Evolutionary conservation across 116 monocot genomes (phyloP), one percentile per base, ranked within the genome.

Genomic region (Thalassia testudinum): DNA sequence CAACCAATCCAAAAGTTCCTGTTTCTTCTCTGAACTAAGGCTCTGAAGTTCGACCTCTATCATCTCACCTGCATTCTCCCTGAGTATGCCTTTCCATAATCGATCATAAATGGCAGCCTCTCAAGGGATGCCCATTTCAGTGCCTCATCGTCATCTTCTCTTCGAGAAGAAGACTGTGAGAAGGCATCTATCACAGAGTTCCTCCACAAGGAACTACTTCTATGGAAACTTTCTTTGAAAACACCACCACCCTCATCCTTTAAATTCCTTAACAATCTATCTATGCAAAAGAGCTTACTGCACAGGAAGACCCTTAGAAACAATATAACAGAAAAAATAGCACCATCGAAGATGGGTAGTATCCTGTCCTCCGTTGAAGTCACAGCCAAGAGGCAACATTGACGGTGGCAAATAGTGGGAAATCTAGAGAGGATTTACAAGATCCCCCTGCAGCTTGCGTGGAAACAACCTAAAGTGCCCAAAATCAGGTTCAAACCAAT

Each of bases 121-220:
- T 82, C 77, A 1, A 76, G 54, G 1, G 81, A 76, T 7, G 81
- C 81, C 76, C 81, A 82, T 28, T 62, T 68, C 44, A 82, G 43
- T 1, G 73, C 72, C 56, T 82, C 78, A 34, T 77, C 82, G 34
- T 83, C 82, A 29, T 83, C 74, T 37, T 74, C 78, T 24, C 59
- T 66, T 60, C 59, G 34, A 34, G 30, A 34, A 34, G 30, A 34
- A 15, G 74, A 67, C 25, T 57, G 23, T 20, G 71, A 70, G 52
- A 79, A 79, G 21, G 61, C 62, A 22, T 73, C 70, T 26, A 26
- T 65, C n/a, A 14, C 42, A 23, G 40, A 25, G 40, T 43, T 42
- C 58, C 40, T 42, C 47, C 44, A 34, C 6, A 34, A 10, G 6
- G 30, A 59, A 1, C 24, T 28, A 25, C 59, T 59, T 27, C 59